Base-by-base conservation (phyloP, 2,329 filamentous ascomycete species). In the Conoideocrella luteorostrata region DNA sequence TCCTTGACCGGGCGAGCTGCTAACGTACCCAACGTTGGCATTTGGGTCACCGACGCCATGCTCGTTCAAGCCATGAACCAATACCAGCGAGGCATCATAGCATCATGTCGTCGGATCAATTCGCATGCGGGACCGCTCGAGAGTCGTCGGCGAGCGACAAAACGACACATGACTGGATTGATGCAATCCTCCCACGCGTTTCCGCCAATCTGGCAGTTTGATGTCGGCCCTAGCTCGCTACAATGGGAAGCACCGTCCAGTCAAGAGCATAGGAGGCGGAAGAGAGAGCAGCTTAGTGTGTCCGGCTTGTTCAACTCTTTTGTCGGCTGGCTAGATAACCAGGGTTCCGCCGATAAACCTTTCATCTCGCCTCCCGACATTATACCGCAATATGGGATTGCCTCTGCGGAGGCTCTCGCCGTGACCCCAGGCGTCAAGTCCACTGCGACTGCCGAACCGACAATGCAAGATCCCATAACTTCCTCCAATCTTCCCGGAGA, bases 101-200 rank as follows among this genome's bases (percentile, higher is more conserved):
- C 45, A 10, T 41, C 54, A 4, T 48, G 50, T 20, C 59, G 67
- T 38, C 52, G 47, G 23, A 48, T 69, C 11, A 67, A 64, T 52
- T 73, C 69, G 21, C 64, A 70, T 6, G 71, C 72, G 0, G 77
- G 76, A 0, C 75, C 76, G 1, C 63, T 80, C 49, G 77, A 80
- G 59, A 71, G 67, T 53, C 69, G 73, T 23, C 73, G 72, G 23
- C 68, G 76, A 6, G 53, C 72, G 17, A 74, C 74, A 28, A 77
- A 68, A 55, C 69, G 77, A 44, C 70, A 68, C 41, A 76, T 80
- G 67, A 74, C 70, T 17, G 74, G 69, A 41, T 57, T 76, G 46
- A 62, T 72, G 43, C 65, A 70, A 21, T 55, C 63, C 7, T 56
- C 67, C 18, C 54, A 56, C 4, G 52, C 61, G 7, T 61, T 60